Percentiles rank a stretch among this genome's conserved stretches.
Conservation (phyloP, 2,329 filamentous ascomycete genomes). For the Penicillium sp. region DNA sequence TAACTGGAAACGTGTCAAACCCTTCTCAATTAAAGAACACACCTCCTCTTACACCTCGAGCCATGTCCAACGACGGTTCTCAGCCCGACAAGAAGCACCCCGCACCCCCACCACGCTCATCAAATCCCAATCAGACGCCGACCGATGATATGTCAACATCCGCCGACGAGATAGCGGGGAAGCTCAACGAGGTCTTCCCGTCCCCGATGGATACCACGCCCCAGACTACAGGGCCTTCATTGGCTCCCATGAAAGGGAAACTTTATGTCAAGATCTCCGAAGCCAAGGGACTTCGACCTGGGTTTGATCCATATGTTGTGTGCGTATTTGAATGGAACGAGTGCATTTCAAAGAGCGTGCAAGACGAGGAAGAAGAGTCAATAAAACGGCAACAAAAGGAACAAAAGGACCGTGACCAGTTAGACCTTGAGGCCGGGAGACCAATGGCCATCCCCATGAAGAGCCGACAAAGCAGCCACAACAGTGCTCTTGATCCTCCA, state of each 20-base stretch:
- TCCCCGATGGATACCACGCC: conserved; percentile 31
- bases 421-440: conserved; percentile 79
- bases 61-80: conserved; percentile 70
- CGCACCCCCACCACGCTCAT: conserved; percentile 30
- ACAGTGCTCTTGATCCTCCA: conserved; percentile 72
- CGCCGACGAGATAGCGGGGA: conserved; percentile 42
- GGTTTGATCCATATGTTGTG: conserved; percentile 90
- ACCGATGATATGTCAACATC: conserved; percentile 33
- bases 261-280: conserved; percentile 87
- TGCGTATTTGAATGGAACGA: conserved; percentile 97
- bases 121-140: conserved; percentile 23
- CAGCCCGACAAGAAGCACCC: conserved; percentile 39
- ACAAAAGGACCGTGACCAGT: conserved; percentile 62
- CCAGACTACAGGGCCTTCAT: conserved; percentile 59
- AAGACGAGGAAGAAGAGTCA: conserved; percentile 64
- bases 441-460: conserved; percentile 96
- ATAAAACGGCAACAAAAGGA: conserved; percentile 63
- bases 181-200: conserved; percentile 43
- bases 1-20: conserved; percentile 77
- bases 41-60: conserved; percentile 85
- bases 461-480: conserved; percentile 95
- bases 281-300: conserved; percentile 78
- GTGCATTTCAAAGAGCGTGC: conserved; percentile 86
- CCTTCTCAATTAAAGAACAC: conserved; percentile 78
- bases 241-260: conserved; percentile 80